phyloP scores from a whole-genome alignment of 805 yeast species.

The Saturnispora hagleri region DNA sequence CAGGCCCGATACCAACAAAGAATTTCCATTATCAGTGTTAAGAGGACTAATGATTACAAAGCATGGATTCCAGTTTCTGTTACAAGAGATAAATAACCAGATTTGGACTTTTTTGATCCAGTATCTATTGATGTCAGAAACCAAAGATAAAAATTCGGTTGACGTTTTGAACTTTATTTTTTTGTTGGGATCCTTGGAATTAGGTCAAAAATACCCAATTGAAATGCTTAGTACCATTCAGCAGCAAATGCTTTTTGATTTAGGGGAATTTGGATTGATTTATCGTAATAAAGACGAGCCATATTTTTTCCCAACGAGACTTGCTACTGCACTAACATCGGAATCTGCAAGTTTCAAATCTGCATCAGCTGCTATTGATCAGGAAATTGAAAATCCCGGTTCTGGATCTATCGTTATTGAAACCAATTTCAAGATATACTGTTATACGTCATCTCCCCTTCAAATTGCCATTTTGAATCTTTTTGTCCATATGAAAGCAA shows the following conservation, averaged over 20 bases:
- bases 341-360: constrained; percentile 65
- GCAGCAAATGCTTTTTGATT: constrained; percentile 74
- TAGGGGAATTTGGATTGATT: constrained; percentile 85
- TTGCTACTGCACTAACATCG: constrained; percentile 84
- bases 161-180: constrained; percentile 91
- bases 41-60: constrained; percentile 63
- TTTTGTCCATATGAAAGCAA: constrained; percentile 74
- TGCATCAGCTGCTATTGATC: constrained; percentile 69
- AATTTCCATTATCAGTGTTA: constrained; percentile 15
- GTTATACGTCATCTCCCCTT: constrained; percentile 87
- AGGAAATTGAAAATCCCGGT: constrained; percentile 37
- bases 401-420: constrained; percentile 78
- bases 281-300: constrained; percentile 43
- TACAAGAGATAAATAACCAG: constrained; percentile 90
- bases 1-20: constrained; percentile 14
- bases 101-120: constrained; percentile 88
- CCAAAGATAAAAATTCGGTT: constrained; percentile 86
- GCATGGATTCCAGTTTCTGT: constrained; percentile 84
- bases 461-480: constrained; percentile 88
- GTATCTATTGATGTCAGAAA: constrained; percentile 76
- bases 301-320: constrained; percentile 80
- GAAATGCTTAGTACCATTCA: constrained; percentile 71
- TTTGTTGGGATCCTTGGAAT: constrained; percentile 84
- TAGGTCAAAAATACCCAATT: constrained; percentile 78
- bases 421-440: constrained; percentile 87